Base-by-base conservation (phyloP, 2,329 filamentous ascomycete species). In the Neonectria hederae region DNA sequence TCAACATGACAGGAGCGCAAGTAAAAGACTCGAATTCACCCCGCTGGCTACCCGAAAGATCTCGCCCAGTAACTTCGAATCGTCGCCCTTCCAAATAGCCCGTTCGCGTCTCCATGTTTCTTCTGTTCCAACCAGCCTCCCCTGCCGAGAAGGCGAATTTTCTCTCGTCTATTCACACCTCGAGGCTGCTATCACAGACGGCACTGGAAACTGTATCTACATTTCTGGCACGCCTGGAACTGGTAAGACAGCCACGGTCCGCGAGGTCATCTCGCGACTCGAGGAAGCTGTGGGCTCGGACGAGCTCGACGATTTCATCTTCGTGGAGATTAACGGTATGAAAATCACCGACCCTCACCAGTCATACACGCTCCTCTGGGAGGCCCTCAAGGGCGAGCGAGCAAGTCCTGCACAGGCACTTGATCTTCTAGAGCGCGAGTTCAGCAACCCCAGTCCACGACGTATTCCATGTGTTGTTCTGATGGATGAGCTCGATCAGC, bases 271-370 rank as follows among this genome's bases (percentile, higher is more conserved):
- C 17, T 89, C 92, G 5, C 91, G 94, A 65, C 86, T 99, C 9
- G 95, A 98, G 71, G 89, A 91, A n/a, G 90, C 93, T 0, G 96
- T 98, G 1, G 86, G 89, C 52, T 89, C 91, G 8, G 96, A 99
- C 74, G 95, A 98, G 78, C 86, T 99, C 45, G 96, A 99, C 74
- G 95, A 98, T 76, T 99, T 99, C 78, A 97, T 97, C 63, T 99
- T 99, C 72, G 94, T 99, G 66, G 96, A 99, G 79, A 98, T 99
- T 81, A 99, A 99, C 79, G 97, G 96, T 70, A 98, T 99, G 96
- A 99, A 99, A 82, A 94, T 99, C 72, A 97, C 96, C 0, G 96
- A 99, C 76, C 95, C 96, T 0, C 94, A 98, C 75, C 96, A 99
- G 78, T 94, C 96, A 0, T 99, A 99, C 79, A 91, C 93, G 2